Evolutionary conservation across 345 rosid genomes (phyloP), one percentile per base, ranked within the genome.

Genomic region (Physaria fendleri): DNA sequence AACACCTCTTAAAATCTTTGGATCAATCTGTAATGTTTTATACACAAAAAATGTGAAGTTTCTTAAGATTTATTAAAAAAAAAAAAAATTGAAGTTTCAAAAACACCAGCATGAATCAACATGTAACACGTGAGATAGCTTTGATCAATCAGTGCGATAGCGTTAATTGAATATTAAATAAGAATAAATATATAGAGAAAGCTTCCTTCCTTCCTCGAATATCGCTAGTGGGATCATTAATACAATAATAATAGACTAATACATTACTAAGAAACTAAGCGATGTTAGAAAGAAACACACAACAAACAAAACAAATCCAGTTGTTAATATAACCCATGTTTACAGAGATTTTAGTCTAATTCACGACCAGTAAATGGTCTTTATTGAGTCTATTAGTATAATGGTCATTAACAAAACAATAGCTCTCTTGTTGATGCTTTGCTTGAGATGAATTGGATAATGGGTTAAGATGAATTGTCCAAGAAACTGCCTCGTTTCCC

Each of bases 381-480:
- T 17, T 8, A 2, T 17, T 60, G 16, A 29, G 25, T 50, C 39
- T 50, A 3, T 17, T 17, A 32, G 56, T 32, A 48, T 1, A 48
- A 27, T 18, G 20, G 20, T 30, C 22, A 54, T 72, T 81, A 92
- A 75, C 96, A 92, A 15, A 70, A 43, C 98, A 92, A 27, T 80
- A 84, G 2, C 87, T 32, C 27, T 22, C 91, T 51, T 78, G 76
- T 67, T 84, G 86, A 48, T 84, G 83, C 59, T 78, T 82, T 37
- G 79, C 52, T 65, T 78, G 94, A 30, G 88, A 92, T 18, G 87
- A 82, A 64, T 69, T 76, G 29, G 68, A 76, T 0, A 75, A 53
- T 1, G 98, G 81, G 73, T 84, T 91, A 51, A 88, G 82, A 71
- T 85, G 88, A 42, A 91, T 91, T 3, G 82, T 78, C 44, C 83